These are phyloP conservation scores for Chytriomyces sp. DNA, from an alignment of 192 early-diverging fungal species.

Conservation along the genomic window DNA sequence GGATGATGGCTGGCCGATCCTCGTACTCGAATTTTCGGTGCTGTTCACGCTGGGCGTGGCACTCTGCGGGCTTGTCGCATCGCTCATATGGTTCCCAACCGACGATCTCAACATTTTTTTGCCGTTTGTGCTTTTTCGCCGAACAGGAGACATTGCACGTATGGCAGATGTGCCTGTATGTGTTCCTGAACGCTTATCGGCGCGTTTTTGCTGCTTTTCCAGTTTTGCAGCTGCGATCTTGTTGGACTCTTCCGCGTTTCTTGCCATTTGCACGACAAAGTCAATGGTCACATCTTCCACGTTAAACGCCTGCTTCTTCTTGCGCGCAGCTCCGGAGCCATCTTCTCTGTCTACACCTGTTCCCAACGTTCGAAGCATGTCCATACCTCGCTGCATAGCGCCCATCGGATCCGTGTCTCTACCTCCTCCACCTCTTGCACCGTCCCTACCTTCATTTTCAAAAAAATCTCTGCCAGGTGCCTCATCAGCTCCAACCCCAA, in stretches of 20 bases:
- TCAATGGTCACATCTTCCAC: conserved; percentile 13
- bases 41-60: too few relatives aligned
- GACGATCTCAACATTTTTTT: background rate
- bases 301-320: background rate
- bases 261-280: background rate
- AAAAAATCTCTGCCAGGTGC: background rate
- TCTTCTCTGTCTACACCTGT: background rate
- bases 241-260: conserved; percentile 1
- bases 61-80: too few relatives aligned
- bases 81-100: too few relatives aligned
- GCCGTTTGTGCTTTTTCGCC: background rate
- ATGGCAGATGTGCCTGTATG: too few relatives aligned
- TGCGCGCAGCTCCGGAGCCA: background rate
- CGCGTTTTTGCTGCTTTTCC: background rate
- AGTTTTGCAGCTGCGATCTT: background rate
- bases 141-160: too few relatives aligned
- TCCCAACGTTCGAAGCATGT: background rate
- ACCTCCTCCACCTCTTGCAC: background rate
- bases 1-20: too few relatives aligned
- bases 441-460: background rate
- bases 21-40: too few relatives aligned
- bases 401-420: background rate
- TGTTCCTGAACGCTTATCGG: too few relatives aligned
- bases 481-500: background rate
- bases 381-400: background rate